These are phyloP conservation scores for Vaccinium vitisidaea DNA, from an alignment of 148 eudicot genomes.

Conservation along the genomic window DNA sequence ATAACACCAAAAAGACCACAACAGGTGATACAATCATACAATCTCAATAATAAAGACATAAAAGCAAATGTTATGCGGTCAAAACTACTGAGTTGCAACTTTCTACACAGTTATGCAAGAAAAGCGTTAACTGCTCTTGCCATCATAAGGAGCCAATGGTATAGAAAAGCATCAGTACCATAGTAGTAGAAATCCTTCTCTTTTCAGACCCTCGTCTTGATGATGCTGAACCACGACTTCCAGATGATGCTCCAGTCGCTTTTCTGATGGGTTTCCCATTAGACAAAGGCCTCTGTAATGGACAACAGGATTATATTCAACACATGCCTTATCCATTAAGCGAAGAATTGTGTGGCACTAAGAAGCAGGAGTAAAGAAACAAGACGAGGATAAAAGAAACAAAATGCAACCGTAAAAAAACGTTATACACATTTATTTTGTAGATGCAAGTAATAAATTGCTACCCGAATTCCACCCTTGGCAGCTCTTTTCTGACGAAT, in stretches of 20 bases:
- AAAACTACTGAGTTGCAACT: background rate
- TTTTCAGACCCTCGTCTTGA: constrained; percentile 61
- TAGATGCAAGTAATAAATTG: constrained; percentile 4
- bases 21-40: background rate
- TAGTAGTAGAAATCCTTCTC: constrained; percentile 43
- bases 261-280: constrained; percentile 60
- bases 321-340: too few relatives aligned
- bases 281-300: constrained; percentile 39
- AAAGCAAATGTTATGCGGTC: background rate
- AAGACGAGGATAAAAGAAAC: background rate
- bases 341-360: background rate
- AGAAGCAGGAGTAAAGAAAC: background rate
- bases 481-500: constrained; percentile 64
- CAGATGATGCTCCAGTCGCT: constrained; percentile 41
- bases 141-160: background rate
- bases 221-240: constrained; percentile 49
- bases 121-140: background rate
- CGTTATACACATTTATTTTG: background rate
- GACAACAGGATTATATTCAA: constrained; percentile 7
- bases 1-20: constrained; percentile 2
- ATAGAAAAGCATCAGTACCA: constrained; percentile 41
- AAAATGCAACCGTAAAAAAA: background rate
- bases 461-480: constrained; percentile 55
- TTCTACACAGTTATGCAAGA: background rate
- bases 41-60: background rate